Evolutionary conservation across 331 rosid species (phyloP).

Genomic region (Telfairia occidentalis): DNA sequence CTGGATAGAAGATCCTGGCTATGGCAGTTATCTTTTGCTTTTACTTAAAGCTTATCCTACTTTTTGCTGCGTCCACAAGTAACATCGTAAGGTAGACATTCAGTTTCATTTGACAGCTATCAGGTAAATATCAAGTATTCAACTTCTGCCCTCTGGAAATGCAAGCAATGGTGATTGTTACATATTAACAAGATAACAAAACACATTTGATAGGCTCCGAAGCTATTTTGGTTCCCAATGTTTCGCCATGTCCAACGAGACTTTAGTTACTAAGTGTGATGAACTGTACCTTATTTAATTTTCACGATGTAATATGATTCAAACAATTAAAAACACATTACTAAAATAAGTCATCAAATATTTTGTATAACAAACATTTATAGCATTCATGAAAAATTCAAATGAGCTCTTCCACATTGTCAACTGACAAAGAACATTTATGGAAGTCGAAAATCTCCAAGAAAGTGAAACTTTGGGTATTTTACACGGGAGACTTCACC

Average conservation of each 20-base stretch:
- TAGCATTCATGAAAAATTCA: not conserved
- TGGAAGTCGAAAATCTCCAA: too few relatives aligned
- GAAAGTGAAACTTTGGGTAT: too few relatives aligned
- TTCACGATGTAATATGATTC: not conserved
- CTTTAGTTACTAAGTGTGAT: not conserved
- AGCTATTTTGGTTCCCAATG: too few relatives aligned
- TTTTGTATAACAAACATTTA: not conserved
- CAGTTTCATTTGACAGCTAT: not conserved
- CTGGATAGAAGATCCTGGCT: conserved; percentile 2
- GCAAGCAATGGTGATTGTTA: not conserved
- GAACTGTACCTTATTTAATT: not conserved
- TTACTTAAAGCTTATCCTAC: not conserved
- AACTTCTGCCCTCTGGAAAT: not conserved
- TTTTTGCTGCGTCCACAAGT: not conserved
- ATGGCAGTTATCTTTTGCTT: not conserved
- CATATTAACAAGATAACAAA: not conserved
- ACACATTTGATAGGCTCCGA: not conserved
- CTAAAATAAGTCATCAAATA: not conserved
- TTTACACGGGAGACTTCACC: too few relatives aligned
- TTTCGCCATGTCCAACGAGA: too few relatives aligned
- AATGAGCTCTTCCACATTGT: not conserved
- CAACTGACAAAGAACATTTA: too few relatives aligned
- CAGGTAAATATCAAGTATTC: not conserved
- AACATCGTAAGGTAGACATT: not conserved
- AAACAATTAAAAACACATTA: not conserved